phyloP scores from a whole-genome alignment of 257 asterid genomes.

The Ilex aquifolium region DNA sequence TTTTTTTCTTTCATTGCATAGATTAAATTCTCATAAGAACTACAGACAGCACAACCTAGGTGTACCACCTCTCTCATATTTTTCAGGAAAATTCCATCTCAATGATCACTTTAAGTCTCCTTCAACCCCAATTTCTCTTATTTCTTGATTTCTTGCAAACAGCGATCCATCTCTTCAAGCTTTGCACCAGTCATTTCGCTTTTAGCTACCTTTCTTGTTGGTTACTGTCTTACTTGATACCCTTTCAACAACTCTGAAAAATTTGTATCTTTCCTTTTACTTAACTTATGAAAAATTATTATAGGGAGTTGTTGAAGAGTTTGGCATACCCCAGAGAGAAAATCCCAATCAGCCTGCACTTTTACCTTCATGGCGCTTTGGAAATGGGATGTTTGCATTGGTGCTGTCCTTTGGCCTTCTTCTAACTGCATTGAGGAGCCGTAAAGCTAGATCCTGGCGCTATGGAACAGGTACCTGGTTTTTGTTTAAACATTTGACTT shows the following conservation, averaged over 20 bases:
- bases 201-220: background rate
- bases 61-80: background rate
- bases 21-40: background rate
- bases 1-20: conserved; percentile 3
- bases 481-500: background rate
- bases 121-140: no score
- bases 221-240: no score
- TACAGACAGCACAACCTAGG: background rate
- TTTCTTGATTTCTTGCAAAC: no score
- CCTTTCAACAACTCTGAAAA: no score
- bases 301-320: conserved; percentile 96
- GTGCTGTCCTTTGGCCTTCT: conserved; percentile 93
- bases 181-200: background rate
- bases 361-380: conserved; percentile 83
- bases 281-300: background rate
- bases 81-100: no score
- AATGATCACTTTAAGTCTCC: no score
- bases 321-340: conserved; percentile 74
- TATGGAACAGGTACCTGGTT: conserved; percentile 71
- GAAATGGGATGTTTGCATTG: conserved; percentile 95
- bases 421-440: conserved; percentile 73
- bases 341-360: conserved; percentile 45
- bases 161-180: no score
- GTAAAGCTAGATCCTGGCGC: conserved; percentile 94
- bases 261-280: no score